These are phyloP conservation scores for Fragaria ananassa DNA, from an alignment of 306 rosid species.

Conservation along the genomic window DNA sequence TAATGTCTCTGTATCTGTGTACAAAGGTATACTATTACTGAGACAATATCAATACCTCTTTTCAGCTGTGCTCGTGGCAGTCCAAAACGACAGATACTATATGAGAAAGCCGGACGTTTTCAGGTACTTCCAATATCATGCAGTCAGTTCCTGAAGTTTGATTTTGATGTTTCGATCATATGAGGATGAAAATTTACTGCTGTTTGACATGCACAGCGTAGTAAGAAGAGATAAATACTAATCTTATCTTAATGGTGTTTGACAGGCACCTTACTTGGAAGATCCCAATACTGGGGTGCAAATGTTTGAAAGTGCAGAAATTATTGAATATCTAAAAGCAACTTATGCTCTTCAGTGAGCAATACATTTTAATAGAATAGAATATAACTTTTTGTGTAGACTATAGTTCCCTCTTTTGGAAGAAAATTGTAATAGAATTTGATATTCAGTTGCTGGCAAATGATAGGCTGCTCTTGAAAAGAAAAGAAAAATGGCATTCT, in stretches of 20 bases:
- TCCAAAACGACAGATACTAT: constrained; percentile 69
- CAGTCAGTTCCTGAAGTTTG: not conserved
- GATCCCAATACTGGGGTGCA: constrained; percentile 95
- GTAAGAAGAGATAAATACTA: constrained; percentile 6
- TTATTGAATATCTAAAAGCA: constrained; percentile 72
- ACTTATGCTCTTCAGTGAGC: constrained; percentile 63
- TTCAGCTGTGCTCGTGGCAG: constrained; percentile 96
- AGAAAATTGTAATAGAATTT: not conserved
- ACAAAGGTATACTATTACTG: not conserved
- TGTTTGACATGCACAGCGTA: constrained; percentile 18
- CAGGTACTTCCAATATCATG: constrained; percentile 56
- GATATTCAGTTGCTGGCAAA: not conserved
- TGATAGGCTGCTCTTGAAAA: not conserved
- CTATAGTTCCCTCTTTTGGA: not conserved
- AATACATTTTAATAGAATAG: constrained; percentile 1
- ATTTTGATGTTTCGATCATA: not conserved
- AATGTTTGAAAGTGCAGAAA: constrained; percentile 97
- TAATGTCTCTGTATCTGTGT: not conserved
- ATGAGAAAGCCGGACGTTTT: constrained; percentile 58
- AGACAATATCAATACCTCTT: constrained; percentile 20
- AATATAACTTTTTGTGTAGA: no score
- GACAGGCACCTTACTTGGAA: constrained; percentile 81
- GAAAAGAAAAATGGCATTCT: not conserved
- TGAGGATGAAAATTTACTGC: not conserved
- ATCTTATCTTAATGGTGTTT: constrained; percentile 22